Conservation (phyloP, 352 stramenopile species). For the Phytopythium montanum region DNA sequence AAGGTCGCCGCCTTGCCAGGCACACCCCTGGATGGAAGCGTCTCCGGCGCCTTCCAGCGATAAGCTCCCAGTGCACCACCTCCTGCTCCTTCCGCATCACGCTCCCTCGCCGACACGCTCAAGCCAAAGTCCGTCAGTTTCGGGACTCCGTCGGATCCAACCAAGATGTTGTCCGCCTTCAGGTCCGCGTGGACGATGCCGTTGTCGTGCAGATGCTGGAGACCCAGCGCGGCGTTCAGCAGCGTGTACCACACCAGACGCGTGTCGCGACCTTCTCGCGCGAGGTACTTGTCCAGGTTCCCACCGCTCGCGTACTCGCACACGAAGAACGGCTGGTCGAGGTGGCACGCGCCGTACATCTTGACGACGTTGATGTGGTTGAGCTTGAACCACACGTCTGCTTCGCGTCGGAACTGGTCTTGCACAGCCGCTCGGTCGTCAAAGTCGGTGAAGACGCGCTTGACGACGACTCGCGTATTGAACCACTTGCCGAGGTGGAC, state of each 20-base stretch:
- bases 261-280: background rate
- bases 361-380: slow-evolving; percentile 17
- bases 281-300: background rate
- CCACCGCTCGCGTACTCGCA: slow-evolving; percentile 8
- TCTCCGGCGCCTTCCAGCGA: slow-evolving; percentile 15
- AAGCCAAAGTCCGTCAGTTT: slow-evolving; percentile 27
- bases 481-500: slow-evolving; percentile 28
- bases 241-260: background rate
- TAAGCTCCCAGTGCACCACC: background rate
- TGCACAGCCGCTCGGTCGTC: background rate
- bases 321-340: slow-evolving; percentile 11
- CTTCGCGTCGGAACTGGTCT: slow-evolving; percentile 12
- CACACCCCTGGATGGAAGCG: background rate
- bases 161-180: slow-evolving; percentile 71
- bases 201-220: slow-evolving; percentile 45
- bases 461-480: slow-evolving; percentile 5
- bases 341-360: slow-evolving; percentile 22
- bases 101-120: slow-evolving; percentile 2
- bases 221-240: slow-evolving; percentile 16
- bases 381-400: slow-evolving; percentile 12
- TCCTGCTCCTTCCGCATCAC: background rate
- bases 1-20: slow-evolving; percentile 1
- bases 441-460: slow-evolving; percentile 1
- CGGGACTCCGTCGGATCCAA: slow-evolving; percentile 24
- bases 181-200: slow-evolving; percentile 63